Evolutionary conservation across 2,329 filamentous ascomycete species (phyloP).

Genomic region (Hymenoscyphus salicellus): DNA sequence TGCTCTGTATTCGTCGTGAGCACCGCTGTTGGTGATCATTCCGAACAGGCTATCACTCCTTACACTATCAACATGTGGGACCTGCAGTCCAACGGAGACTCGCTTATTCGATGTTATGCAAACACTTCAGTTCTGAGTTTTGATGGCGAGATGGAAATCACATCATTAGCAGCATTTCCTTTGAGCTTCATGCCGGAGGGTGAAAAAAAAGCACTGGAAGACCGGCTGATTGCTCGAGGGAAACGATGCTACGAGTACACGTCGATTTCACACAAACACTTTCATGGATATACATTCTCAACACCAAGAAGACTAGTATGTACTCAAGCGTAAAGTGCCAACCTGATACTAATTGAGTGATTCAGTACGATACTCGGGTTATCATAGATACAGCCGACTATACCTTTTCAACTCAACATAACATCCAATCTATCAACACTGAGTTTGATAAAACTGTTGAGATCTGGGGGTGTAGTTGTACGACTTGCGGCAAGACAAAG

Average conservation of each 20-base stretch:
- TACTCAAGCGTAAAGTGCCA: not conserved
- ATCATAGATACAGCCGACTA: not conserved
- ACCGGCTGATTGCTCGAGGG: constrained; percentile 1
- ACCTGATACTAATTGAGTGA: too few species aligned
- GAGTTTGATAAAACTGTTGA: too few species aligned
- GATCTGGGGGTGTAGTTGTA: too few species aligned
- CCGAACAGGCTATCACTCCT: not conserved
- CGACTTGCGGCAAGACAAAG: too few species aligned
- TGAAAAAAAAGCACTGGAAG: not conserved
- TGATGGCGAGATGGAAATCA: constrained; percentile 1
- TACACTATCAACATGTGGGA: not conserved
- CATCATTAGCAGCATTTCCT: not conserved
- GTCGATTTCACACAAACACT: not conserved
- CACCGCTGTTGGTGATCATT: not conserved
- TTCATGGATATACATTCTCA: not conserved
- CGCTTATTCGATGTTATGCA: not conserved
- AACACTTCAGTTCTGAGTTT: not conserved
- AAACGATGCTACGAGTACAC: not conserved
- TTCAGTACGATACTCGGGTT: too few species aligned
- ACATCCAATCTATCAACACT: not conserved
- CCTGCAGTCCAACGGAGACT: not conserved
- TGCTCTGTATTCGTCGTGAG: not conserved
- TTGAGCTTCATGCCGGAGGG: not conserved
- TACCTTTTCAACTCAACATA: not conserved
- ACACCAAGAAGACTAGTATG: not conserved